Evolutionary conservation across 2,329 filamentous ascomycete genomes (phyloP).

Genomic region (Tolypocladium cylindrosporum): DNA sequence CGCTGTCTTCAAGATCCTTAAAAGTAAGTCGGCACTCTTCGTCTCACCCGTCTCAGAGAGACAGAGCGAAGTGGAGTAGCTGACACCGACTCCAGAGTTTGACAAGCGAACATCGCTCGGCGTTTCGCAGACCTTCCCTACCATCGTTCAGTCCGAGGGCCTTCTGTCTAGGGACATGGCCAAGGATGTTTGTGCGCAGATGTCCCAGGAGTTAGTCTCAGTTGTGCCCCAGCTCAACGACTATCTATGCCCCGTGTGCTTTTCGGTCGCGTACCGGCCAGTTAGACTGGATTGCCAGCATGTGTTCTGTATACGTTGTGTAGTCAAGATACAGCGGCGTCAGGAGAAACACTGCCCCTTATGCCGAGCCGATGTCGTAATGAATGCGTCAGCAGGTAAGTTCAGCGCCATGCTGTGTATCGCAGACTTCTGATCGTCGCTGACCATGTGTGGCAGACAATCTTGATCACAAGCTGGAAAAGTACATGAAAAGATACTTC

Average conservation of each 20-base stretch:
- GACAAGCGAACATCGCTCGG: constrained; percentile 74
- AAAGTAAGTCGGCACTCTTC: constrained; percentile 45
- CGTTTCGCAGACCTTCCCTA: constrained; percentile 52
- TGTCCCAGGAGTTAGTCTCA: constrained; percentile 61
- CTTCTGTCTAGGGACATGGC: constrained; percentile 60
- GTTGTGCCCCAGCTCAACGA: constrained; percentile 76
- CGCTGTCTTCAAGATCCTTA: constrained; percentile 74
- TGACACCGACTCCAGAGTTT: constrained; percentile 49
- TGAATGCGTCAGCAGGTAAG: constrained; percentile 57
- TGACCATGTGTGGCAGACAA: constrained; percentile 36
- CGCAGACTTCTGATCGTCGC: neutral
- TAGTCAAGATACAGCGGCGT: constrained; percentile 68
- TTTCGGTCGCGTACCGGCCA: constrained; percentile 69
- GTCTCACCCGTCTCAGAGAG: neutral
- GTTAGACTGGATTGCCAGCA: constrained; percentile 68
- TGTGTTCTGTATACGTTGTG: constrained; percentile 74
- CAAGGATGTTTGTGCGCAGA: constrained; percentile 63
- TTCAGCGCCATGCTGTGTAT: neutral
- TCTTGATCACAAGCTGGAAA: constrained; percentile 57
- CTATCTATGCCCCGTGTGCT: constrained; percentile 74
- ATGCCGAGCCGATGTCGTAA: constrained; percentile 62
- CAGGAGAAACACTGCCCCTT: constrained; percentile 62
- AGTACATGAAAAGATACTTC: constrained; percentile 67
- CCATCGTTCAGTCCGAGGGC: constrained; percentile 45
- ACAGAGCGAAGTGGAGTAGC: neutral